Conservation (phyloP, 2,329 filamentous ascomycete species). For the Salinomyces thailandicus region DNA sequence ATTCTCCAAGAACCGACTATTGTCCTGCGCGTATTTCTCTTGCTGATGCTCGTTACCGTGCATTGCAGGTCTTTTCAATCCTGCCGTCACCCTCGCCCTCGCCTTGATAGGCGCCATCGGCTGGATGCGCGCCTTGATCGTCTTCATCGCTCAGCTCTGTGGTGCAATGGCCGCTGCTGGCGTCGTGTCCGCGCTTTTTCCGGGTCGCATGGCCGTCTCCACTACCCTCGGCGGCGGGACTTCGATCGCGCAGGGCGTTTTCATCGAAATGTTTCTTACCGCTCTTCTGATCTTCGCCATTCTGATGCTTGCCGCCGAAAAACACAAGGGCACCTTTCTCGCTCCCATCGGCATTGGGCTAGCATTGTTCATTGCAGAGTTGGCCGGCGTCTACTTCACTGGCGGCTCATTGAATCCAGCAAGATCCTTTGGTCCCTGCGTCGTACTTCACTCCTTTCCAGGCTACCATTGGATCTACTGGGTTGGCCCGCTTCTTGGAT, state of each 20-base stretch:
- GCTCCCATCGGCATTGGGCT: slow-evolving; percentile 39
- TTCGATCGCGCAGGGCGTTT: slow-evolving; percentile 36
- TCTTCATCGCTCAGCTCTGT: slow-evolving; percentile 37
- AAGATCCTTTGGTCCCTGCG: slow-evolving; percentile 39
- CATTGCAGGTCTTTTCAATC: slow-evolving; percentile 25
- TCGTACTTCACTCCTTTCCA: slow-evolving; percentile 33
- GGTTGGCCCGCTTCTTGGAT: slow-evolving; percentile 38
- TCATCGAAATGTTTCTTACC: slow-evolving; percentile 43
- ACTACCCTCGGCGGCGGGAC: slow-evolving; percentile 35
- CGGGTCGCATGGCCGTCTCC: slow-evolving; percentile 35
- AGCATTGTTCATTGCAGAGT: slow-evolving; percentile 34
- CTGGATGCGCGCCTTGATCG: slow-evolving; percentile 33
- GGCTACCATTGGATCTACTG: slow-evolving; percentile 44
- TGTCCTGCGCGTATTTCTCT: not conserved
- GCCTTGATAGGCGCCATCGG: slow-evolving; percentile 37
- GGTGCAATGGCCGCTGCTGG: slow-evolving; percentile 37
- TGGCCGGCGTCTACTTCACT: slow-evolving; percentile 32
- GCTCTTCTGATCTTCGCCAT: slow-evolving; percentile 41
- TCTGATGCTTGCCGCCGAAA: slow-evolving; percentile 34
- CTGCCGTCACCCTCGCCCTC: slow-evolving; percentile 38
- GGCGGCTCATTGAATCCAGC: slow-evolving; percentile 33
- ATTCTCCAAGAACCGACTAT: too few species aligned
- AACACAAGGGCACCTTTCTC: slow-evolving; percentile 33
- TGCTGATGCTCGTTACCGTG: not conserved
- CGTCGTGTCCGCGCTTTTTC: slow-evolving; percentile 35